A percentile compares a stretch with the other conserved stretches of the same genome.
Evolutionary conservation across 1,284 basidiomycete species (phyloP).

Genomic region (Papiliotrema terrestris): DNA sequence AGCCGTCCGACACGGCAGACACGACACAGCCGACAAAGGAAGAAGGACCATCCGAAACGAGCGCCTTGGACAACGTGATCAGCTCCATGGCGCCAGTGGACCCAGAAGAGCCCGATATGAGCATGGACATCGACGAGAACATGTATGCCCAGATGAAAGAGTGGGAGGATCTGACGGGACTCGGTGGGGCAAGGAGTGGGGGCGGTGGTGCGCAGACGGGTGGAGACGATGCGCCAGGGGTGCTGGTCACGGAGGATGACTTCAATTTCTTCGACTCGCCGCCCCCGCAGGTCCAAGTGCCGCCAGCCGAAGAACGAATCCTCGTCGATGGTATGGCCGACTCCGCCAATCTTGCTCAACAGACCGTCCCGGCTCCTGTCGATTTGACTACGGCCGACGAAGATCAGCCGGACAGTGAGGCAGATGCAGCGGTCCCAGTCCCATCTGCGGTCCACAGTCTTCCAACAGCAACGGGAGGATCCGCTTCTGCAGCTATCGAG

Average conservation of each 20-base stretch:
- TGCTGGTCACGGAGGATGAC: constrained; percentile 41
- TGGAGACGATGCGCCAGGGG: constrained; percentile 3
- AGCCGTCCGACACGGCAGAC: not conserved
- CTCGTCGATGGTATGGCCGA: no score
- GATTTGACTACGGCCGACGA: not conserved
- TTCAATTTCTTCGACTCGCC: constrained; percentile 45
- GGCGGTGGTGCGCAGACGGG: not conserved
- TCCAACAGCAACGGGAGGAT: no score
- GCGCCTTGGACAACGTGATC: not conserved
- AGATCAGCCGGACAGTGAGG: not conserved
- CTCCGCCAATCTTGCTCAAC: not conserved
- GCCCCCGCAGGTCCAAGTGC: constrained; percentile 12
- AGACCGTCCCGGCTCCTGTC: not conserved
- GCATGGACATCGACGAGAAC: not conserved
- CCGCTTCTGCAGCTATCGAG: no score
- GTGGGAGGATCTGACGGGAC: not conserved
- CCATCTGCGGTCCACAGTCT: no score
- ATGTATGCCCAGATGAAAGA: not conserved
- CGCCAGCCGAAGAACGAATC: not conserved
- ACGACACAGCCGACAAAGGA: not conserved
- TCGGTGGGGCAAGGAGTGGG: not conserved
- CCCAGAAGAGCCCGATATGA: not conserved
- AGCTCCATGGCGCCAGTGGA: not conserved
- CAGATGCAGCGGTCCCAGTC: not conserved
- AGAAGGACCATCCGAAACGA: not conserved